A percentile compares a stretch with the other conserved stretches of the same genome.
phyloP scores from a whole-genome alignment of 1,139 yeast genomes.

The Kodamaea plutei region DNA sequence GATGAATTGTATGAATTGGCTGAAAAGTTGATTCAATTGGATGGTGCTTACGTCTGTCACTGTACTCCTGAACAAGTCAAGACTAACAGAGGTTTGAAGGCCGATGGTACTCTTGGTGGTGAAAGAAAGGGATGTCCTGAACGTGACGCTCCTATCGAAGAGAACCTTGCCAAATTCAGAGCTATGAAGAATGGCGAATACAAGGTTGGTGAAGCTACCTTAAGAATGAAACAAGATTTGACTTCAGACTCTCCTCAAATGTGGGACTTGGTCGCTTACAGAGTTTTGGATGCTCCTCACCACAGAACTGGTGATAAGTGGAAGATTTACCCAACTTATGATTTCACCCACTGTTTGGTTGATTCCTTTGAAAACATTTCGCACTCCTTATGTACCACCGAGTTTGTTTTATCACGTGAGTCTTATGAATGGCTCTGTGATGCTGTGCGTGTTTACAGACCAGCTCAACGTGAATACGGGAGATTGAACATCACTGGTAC shows the following conservation, averaged over 20 bases:
- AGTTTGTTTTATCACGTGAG: constrained; percentile 86
- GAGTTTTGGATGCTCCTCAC: constrained; percentile 88
- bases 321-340: constrained; percentile 98
- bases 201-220: constrained; percentile 85
- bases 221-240: constrained; percentile 96
- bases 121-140: constrained; percentile 80
- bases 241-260: constrained; percentile 94
- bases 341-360: constrained; percentile 97
- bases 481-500: constrained; percentile 94
- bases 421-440: constrained; percentile 99
- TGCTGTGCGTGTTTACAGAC: constrained; percentile 89
- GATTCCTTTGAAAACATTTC: constrained; percentile 96
- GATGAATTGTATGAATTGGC: constrained; percentile 85
- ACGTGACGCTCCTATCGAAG: constrained; percentile 66
- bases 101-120: constrained; percentile 92
- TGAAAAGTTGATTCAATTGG: constrained; percentile 64
- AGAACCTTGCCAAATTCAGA: constrained; percentile 75
- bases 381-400: constrained; percentile 93
- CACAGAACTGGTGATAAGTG: constrained; percentile 96
- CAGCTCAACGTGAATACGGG: constrained; percentile 98
- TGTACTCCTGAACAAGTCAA: constrained; percentile 92
- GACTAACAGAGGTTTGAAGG: constrained; percentile 81
- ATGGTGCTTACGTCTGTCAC: constrained; percentile 86
- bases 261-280: constrained; percentile 99
- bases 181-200: constrained; percentile 88